Evolutionary conservation across 768 basidiomycete genomes (phyloP).

Genomic region (Psilocybe azurescens): DNA sequence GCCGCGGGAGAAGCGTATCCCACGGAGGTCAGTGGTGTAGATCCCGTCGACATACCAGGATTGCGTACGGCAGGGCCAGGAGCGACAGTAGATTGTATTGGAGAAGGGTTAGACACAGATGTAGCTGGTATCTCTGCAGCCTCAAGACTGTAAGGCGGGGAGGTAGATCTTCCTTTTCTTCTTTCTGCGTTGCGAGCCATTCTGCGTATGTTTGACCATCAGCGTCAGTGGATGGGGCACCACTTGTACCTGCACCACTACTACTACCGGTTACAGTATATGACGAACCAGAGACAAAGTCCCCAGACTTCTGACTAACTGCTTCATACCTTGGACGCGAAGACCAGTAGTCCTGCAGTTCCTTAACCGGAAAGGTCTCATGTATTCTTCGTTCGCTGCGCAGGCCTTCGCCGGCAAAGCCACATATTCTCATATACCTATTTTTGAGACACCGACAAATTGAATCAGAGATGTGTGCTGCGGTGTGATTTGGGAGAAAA

Average conservation of each 20-base stretch:
- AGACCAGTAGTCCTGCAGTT: slow-evolving; percentile 78
- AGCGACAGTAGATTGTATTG: not conserved
- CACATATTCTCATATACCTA: slow-evolving; percentile 82
- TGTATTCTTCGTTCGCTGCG: slow-evolving; percentile 66
- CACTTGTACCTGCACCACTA: slow-evolving; percentile 20
- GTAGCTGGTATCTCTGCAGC: slow-evolving; percentile 29
- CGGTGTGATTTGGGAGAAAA: slow-evolving; percentile 6
- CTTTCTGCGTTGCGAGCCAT: slow-evolving; percentile 53
- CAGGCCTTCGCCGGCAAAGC: slow-evolving; percentile 71
- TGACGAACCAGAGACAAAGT: slow-evolving; percentile 35
- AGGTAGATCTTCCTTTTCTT: slow-evolving; percentile 55
- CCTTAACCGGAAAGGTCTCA: slow-evolving; percentile 71
- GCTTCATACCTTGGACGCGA: slow-evolving; percentile 63
- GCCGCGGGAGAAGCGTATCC: not conserved
- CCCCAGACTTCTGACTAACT: slow-evolving; percentile 32
- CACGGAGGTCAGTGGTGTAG: not conserved
- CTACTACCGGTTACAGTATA: slow-evolving; percentile 15
- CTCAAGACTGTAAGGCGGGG: slow-evolving; percentile 76
- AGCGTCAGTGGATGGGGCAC: not conserved
- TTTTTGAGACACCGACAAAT: slow-evolving; percentile 1
- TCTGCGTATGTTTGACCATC: slow-evolving; percentile 46
- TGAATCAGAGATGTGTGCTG: slow-evolving; percentile 1
- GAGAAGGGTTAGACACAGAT: not conserved
- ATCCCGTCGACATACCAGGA: not conserved
- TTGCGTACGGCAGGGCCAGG: not conserved